These are phyloP conservation scores for Boletus edulis DNA, from an alignment of 768 basidiomycete species.

Conservation along the genomic window DNA sequence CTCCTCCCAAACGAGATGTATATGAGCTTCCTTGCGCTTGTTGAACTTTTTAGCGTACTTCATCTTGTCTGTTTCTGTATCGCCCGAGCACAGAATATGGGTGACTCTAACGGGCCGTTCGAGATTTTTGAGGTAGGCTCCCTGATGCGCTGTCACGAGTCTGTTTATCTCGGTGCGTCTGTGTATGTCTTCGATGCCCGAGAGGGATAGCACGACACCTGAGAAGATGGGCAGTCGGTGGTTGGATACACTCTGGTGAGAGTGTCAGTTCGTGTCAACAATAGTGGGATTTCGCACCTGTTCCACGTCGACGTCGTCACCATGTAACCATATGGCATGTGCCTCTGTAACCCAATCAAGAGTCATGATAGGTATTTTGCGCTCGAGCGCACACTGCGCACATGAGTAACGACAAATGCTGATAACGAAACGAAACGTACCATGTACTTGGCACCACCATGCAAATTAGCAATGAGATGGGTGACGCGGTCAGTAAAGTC, in stretches of 20 bases:
- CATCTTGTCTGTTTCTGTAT: slow-evolving; percentile 72
- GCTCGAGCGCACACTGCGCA: slow-evolving; percentile 74
- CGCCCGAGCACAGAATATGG: slow-evolving; percentile 76
- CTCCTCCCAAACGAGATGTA: slow-evolving; percentile 87
- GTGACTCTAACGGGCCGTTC: slow-evolving; percentile 80
- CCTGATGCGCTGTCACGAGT: slow-evolving; percentile 57
- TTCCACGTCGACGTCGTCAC: slow-evolving; percentile 71
- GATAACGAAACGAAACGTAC: slow-evolving; percentile 38
- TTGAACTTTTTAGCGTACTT: slow-evolving; percentile 76
- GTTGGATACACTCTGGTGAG: slow-evolving; percentile 48
- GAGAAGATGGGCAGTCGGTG: slow-evolving; percentile 75
- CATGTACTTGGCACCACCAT: slow-evolving; percentile 82
- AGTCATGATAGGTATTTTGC: slow-evolving; percentile 74
- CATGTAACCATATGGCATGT: slow-evolving; percentile 72
- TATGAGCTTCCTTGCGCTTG: slow-evolving; percentile 63
- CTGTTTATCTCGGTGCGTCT: slow-evolving; percentile 63
- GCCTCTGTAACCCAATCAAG: slow-evolving; percentile 76
- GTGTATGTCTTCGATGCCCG: slow-evolving; percentile 67
- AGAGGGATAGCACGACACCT: slow-evolving; percentile 65
- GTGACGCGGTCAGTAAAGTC: slow-evolving; percentile 87
- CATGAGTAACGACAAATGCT: not conserved
- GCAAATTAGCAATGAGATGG: slow-evolving; percentile 78
- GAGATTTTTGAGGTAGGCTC: slow-evolving; percentile 69
- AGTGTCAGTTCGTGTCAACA: not conserved
- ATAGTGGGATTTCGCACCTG: slow-evolving; percentile 41